Base-by-base conservation (phyloP, 2,329 filamentous ascomycete species). In the Fusarium sp. region DNA sequence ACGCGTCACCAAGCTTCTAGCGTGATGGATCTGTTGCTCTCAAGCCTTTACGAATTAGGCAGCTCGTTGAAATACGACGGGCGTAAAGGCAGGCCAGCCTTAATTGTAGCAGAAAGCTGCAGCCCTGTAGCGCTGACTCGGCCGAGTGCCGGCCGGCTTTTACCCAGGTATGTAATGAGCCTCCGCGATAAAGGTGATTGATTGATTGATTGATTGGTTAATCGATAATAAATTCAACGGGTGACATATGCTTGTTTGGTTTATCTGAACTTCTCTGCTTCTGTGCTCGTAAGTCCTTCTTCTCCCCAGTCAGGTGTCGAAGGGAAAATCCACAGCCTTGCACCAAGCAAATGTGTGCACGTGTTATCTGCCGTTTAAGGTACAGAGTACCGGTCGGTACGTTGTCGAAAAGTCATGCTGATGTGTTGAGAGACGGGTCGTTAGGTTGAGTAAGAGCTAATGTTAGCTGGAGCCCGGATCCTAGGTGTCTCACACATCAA, bases 71-170 rank as follows among this genome's bases (percentile, higher is more conserved):
- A 35, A 57, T 63, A 53, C 45, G 46, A 62, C 50, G 63, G 53
- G 25, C 50, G 15, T 64, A 64, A 46, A 20, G 37, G 6, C 35
- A 51, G 25, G 35, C 39, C 32, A 55, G 39, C 35, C 37, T 55
- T 43, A 46, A 39, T 20, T 45, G 30, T 30, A 35, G 15, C 27
- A 51, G 37, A 46, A 33, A 50, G 33, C 58, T 68, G 54, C 65
- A 68, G 65, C 54, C 65, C 52, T 59, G 62, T 37, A 50, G 15
- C 40, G 32, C 37, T 30, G 15, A 51, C 53, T 70, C 68, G 66
- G 68, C 68, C 68, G 59, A 71, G 68, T 55, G 17, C 41, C 35
- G 35, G 7, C n/a, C 63, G 62, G 69, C 32, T 55, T 52, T 64
- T 59, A 30, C 19, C 30, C 46, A 45, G 35, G 30, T 40, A 50